These are phyloP conservation scores for Neoarthrinium moseri DNA, from an alignment of 2,329 filamentous ascomycete genomes.

Conservation along the genomic window DNA sequence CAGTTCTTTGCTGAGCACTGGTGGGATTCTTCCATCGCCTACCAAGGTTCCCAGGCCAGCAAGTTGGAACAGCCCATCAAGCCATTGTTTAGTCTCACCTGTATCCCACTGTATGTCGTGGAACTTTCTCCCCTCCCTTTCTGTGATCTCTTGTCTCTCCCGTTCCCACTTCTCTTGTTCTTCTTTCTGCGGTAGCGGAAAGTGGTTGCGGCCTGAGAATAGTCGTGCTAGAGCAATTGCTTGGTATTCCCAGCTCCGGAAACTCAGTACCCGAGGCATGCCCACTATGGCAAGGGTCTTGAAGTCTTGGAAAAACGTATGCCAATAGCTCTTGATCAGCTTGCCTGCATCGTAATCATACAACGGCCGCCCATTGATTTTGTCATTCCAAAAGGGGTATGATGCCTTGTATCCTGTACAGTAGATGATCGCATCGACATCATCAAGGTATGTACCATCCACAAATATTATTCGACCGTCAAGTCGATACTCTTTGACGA, in stretches of 20 bases:
- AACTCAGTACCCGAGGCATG: slow-evolving; percentile 49
- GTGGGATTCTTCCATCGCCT: slow-evolving; percentile 46
- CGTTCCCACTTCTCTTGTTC: slow-evolving; percentile 47
- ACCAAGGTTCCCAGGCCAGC: slow-evolving; percentile 47
- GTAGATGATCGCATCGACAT: slow-evolving; percentile 39
- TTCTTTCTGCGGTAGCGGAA: slow-evolving; percentile 33
- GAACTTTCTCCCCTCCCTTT: slow-evolving; percentile 38
- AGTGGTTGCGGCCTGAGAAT: slow-evolving; percentile 39
- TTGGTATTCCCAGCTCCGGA: slow-evolving; percentile 56
- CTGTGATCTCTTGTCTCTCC: slow-evolving; percentile 30
- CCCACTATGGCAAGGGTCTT: slow-evolving; percentile 50
- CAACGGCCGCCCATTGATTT: slow-evolving; percentile 42
- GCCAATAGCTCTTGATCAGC: slow-evolving; percentile 45
- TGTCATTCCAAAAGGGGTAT: slow-evolving; percentile 48
- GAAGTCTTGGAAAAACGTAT: slow-evolving; percentile 50
- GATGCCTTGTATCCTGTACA: slow-evolving; percentile 42
- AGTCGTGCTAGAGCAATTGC: slow-evolving; percentile 51
- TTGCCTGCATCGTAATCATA: slow-evolving; percentile 48
- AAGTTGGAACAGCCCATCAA: slow-evolving; percentile 44
- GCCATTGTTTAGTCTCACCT: slow-evolving; percentile 48
- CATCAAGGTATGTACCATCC: slow-evolving; percentile 32
- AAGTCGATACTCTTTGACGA: slow-evolving; percentile 42
- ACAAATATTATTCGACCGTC: slow-evolving; percentile 42
- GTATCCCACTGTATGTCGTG: slow-evolving; percentile 53
- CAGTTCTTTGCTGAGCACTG: slow-evolving; percentile 39